Evolutionary conservation across 176 grass and related monocot species (phyloP), one percentile per base, ranked within the genome.

Genomic region (Guadua angustifolia): DNA sequence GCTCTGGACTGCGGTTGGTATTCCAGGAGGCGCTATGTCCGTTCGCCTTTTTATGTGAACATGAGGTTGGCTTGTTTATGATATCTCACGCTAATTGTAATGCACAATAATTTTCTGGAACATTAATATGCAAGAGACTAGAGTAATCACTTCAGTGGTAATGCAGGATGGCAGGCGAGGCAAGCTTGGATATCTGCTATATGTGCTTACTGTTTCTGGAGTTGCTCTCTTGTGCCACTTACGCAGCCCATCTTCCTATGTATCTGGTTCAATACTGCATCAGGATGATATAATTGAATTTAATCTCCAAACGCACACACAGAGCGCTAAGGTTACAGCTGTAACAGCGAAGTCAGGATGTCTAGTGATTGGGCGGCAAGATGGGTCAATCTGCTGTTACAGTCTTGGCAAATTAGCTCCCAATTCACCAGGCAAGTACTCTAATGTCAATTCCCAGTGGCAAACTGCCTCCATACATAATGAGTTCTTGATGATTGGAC

Each of bases 371-470:
- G 95, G 95, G 59, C 58, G 89, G 42, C 87, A 88, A 72, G 95
- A 98, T 92, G 95, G 95, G 43, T 93, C 91, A 73, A 82, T 98
- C 68, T 84, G 85, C 65, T 98, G 80, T 73, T 95, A 93, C 69
- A 90, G 86, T 55, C 83, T 98, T 60, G 95, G 95, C 59, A 93
- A 90, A 88, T 73, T 98, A 57, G 83, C 89, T 77, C 91, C 88
- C 8, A 89, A 73, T 84, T 78, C 91, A 80, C 87, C 92, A 94
- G 96, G 96, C 89, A 87, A 67, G 92, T 71, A 19, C 42, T 90
- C 78, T 80, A 71, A 58, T 81, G 69, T 60, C 22, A 15, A n/a
- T 73, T 47, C 16, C n/a, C 17, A 83, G 52, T 58, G 47, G 59
- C 36, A 68, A 82, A 53, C 25, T 78, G 38, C 58, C 21, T 22